Evolutionary conservation across 305 asterid species (phyloP), one percentile per base, ranked within the genome.

Genomic region (Caryopteris hybrid): DNA sequence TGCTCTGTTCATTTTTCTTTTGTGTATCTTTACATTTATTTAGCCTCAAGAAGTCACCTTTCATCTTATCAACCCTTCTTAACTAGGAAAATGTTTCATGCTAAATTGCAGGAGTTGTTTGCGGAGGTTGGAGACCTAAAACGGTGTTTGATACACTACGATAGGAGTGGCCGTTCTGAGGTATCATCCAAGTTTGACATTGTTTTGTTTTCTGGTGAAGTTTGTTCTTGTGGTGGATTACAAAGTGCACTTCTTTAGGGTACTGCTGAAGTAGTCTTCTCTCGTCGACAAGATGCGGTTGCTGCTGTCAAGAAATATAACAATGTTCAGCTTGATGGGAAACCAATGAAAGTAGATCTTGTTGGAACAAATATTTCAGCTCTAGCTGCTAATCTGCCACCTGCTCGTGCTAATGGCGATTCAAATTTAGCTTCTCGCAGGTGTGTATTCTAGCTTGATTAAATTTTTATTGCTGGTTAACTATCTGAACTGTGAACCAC

Each of bases 101-200:
- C 45, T 23, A 27, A 34, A 46, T 21, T 72, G 41, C 76, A 83
- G 91, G 91, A 85, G 70, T 85, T 85, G 52, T 83, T 83, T 68
- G 69, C 84, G 0, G 88, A 83, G 75, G 80, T 84, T 56, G 91
- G 91, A 20, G 86, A 81, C 68, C 71, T 85, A 61, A 85, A 85
- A 68, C 71, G 87, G 36, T 79, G 51, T 73, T 41, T 65, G 8
- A 51, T 85, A 43, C 86, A 85, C 65, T 85, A 83, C 55, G 89
- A 85, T 76, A 80, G 81, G 81, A 85, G 88, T 31, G 91, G 91
- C 36, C 76, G 87, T 72, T 85, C 91, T 54, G 80, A 87, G 94
- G 94, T 87, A 81, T 54, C 13, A 68, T 29, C 39, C 22, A 56
- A 69, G 69, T 64, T 68, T 60, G 63, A 27, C 29, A 58, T 51